Base-by-base conservation (phyloP, 352 stramenopile genomes). In the Aphanomyces euteiches region DNA sequence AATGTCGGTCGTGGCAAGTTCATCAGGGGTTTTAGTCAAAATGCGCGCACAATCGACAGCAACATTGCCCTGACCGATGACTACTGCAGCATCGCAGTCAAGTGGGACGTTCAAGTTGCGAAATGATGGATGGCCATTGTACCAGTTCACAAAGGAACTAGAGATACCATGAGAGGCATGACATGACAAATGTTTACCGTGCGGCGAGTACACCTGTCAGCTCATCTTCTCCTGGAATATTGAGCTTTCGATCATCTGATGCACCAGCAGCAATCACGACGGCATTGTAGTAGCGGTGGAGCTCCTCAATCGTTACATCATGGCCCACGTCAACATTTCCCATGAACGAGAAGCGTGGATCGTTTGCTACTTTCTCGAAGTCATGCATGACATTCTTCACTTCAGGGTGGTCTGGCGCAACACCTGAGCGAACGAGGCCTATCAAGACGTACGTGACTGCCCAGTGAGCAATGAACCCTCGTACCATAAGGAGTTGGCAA, bases 361-460 rank as follows among this genome's bases (percentile, higher is more conserved):
- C 84, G 1, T 74, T 66, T n/a, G 87, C 81, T 7, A 98, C 88
- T 72, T 96, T 84, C 5, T 96, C 81, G 77, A 99, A 99, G 77
- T 99, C 96, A 72, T 98, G 90, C 77, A 97, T 93, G 10, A 99
- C 97, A 72, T 90, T 98, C 83, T 99, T 99, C 17, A 99, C 96
- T 82, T 99, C 96, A 0, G 94, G 96, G 81, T 99, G 97, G 82
- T 99, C 97, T 1, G 97, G 97, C 19, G 96, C 97, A 2, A 99
- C 96, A 34, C 97, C 97, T 12, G 85, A 98, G 60, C 97, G 87
- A 39, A 99, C 96, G 56, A 99, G 87, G 5, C 97, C 83, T 85
- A 72, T 6, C 13, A 28, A 47, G 64, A 7, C 2, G 34, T 17
- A 17, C 13, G 7, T 2, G 41, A 15, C 7, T 7, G n/a, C 15